phyloP scores from a whole-genome alignment of 345 rosid genomes.

The Aquilaria sinensis region DNA sequence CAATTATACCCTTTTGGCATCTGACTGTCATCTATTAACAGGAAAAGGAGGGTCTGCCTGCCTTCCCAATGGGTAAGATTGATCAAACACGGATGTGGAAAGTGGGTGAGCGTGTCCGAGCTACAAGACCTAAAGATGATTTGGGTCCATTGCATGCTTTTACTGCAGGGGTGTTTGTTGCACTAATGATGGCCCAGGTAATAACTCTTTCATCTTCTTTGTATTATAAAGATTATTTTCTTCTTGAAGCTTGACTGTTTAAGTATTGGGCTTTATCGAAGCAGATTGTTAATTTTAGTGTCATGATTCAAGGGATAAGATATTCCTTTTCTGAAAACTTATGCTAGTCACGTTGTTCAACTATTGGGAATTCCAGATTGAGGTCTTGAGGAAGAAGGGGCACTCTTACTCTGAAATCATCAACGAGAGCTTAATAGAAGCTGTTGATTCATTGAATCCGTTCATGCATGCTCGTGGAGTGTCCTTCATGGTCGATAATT shows the following conservation, averaged over 20 bases:
- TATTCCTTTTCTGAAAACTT: too few relatives aligned
- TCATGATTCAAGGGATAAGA: too few relatives aligned
- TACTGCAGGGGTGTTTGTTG: conserved; percentile 46
- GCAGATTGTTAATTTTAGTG: too few relatives aligned
- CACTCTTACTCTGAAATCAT: conserved; percentile 92
- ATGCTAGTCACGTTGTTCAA: conserved; percentile 1
- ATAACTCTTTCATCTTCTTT: background rate
- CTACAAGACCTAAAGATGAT: conserved; percentile 28
- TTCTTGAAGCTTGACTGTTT: background rate
- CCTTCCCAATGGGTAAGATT: conserved; percentile 49
- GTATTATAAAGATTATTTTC: background rate
- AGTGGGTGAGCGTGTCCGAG: conserved; percentile 38
- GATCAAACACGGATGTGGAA: conserved; percentile 47
- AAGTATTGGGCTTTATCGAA: background rate
- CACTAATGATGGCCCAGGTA: conserved; percentile 48
- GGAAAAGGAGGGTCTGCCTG: conserved; percentile 45
- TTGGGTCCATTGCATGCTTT: conserved; percentile 36
- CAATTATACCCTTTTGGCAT: too few relatives aligned
- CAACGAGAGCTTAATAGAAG: conserved; percentile 84
- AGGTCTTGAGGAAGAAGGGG: conserved; percentile 84
- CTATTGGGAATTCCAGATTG: conserved; percentile 18
- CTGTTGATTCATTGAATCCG: conserved; percentile 93
- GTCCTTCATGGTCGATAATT: conserved; percentile 94
- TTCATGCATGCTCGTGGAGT: conserved; percentile 98
- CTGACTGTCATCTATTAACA: conserved; percentile 5